phyloP scores from a whole-genome alignment of 2,329 filamentous ascomycete species.

The Incumbomyces lentus region DNA sequence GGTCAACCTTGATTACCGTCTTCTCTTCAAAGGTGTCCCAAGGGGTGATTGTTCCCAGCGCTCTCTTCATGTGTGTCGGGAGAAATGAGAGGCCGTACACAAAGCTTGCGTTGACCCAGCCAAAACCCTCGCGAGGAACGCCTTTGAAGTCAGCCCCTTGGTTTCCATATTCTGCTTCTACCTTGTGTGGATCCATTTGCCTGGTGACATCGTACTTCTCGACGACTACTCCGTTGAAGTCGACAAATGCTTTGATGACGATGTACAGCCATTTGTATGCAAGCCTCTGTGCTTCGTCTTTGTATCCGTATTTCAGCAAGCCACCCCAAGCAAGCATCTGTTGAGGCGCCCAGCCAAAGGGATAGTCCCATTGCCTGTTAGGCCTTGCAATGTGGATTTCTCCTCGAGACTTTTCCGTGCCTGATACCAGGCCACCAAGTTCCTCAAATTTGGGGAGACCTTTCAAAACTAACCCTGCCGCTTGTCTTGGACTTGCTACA shows the following conservation, averaged over 20 bases:
- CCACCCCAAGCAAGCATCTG: constrained; percentile 98
- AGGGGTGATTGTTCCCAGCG: constrained; percentile 75
- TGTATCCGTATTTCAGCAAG: constrained; percentile 80
- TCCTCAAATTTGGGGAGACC: constrained; percentile 82
- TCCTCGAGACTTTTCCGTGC: constrained; percentile 81
- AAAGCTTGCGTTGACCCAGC: constrained; percentile 98
- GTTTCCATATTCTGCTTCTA: constrained; percentile 96
- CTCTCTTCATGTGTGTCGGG: constrained; percentile 78
- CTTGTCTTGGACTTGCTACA: constrained; percentile 73
- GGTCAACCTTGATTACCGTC: constrained; percentile 25
- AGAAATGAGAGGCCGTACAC: constrained; percentile 85
- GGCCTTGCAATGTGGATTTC: constrained; percentile 68
- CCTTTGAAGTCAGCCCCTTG: constrained; percentile 93
- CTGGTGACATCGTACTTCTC: constrained; percentile 98
- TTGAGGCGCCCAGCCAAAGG: constrained; percentile 96
- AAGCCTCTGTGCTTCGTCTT: constrained; percentile 76
- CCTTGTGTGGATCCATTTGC: constrained; percentile 79
- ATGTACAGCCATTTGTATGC: constrained; percentile 97
- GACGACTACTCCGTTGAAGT: constrained; percentile 95
- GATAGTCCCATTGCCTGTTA: constrained; percentile 97
- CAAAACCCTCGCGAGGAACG: constrained; percentile 94
- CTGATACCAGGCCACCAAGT: constrained; percentile 76
- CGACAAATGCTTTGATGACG: constrained; percentile 96
- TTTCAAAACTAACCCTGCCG: constrained; percentile 67
- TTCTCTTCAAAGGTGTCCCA: constrained; percentile 75